A percentile compares a stretch with the other conserved stretches of the same genome.
Conservation (phyloP, 164 flowering plant genomes). For the Santalum album region DNA sequence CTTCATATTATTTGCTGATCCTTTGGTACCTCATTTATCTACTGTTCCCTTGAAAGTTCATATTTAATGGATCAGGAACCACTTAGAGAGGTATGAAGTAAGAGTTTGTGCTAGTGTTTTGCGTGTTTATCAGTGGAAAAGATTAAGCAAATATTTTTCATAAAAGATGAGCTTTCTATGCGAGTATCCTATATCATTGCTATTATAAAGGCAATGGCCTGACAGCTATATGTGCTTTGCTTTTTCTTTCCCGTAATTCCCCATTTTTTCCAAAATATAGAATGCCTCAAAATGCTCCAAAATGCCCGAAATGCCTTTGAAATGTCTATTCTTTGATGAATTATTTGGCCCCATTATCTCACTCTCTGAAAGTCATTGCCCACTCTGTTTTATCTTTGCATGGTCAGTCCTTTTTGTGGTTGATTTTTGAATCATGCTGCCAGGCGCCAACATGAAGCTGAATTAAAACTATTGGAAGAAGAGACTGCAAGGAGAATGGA, state of each 20-base stretch:
- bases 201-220: too few relatives aligned
- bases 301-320: too few relatives aligned
- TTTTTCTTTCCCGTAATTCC: too few relatives aligned
- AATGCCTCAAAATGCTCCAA: too few relatives aligned
- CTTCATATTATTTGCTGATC: neutral
- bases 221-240: too few relatives aligned
- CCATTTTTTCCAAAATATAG: too few relatives aligned
- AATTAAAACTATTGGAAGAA: conserved; percentile 48
- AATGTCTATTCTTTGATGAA: too few relatives aligned
- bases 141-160: neutral
- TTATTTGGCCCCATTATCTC: conserved; percentile 7
- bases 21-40: neutral
- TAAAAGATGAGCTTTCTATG: neutral
- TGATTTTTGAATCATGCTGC: conserved; percentile 1
- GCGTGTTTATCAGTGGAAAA: too few relatives aligned
- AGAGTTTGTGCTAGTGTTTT: neutral
- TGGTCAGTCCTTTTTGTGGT: neutral
- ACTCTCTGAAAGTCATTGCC: too few relatives aligned
- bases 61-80: neutral
- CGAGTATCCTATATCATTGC: neutral
- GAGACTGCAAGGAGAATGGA: conserved; percentile 57
- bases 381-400: neutral
- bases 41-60: neutral
- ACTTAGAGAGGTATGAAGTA: neutral
- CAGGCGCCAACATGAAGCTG: conserved; percentile 49